Percentiles rank a stretch among this genome's conserved stretches.
These are phyloP conservation scores for Pleurotus ostreatus DNA, from an alignment of 768 basidiomycete species.

Conservation along the genomic window DNA sequence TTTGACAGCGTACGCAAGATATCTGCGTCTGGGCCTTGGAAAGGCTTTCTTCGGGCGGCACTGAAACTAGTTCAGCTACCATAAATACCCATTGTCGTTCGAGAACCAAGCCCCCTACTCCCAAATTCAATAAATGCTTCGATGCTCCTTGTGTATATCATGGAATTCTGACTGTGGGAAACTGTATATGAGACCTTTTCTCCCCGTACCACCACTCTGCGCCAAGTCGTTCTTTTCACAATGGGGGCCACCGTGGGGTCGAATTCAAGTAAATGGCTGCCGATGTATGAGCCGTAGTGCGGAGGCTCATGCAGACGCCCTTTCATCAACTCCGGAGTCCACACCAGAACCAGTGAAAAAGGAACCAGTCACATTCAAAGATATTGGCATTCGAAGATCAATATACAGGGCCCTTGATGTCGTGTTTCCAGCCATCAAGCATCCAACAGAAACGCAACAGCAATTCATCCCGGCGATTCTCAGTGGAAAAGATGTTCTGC, in stretches of 20 bases:
- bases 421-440: slow-evolving; percentile 59
- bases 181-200: slow-evolving; percentile 19
- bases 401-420: slow-evolving; percentile 45
- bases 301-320: slow-evolving; percentile 15
- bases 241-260: background rate
- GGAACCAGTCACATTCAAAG: slow-evolving; percentile 35
- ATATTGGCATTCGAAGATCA: slow-evolving; percentile 46
- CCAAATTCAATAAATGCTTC: background rate
- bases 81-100: background rate
- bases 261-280: background rate
- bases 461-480: slow-evolving; percentile 61
- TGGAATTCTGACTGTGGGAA: slow-evolving; percentile 3
- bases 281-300: slow-evolving; percentile 23
- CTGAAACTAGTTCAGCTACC: background rate
- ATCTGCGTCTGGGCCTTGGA: slow-evolving; percentile 58
- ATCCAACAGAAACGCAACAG: slow-evolving; percentile 57
- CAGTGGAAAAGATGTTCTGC: slow-evolving; percentile 51
- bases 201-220: slow-evolving; percentile 12
- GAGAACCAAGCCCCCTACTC: background rate
- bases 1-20: slow-evolving; percentile 62
- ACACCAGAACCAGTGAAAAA: background rate
- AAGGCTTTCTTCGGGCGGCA: slow-evolving; percentile 50
- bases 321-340: background rate
- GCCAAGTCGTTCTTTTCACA: background rate
- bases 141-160: background rate